These are phyloP conservation scores for Psilocybe cyanescens DNA, from an alignment of 768 basidiomycete species.

Conservation along the genomic window DNA sequence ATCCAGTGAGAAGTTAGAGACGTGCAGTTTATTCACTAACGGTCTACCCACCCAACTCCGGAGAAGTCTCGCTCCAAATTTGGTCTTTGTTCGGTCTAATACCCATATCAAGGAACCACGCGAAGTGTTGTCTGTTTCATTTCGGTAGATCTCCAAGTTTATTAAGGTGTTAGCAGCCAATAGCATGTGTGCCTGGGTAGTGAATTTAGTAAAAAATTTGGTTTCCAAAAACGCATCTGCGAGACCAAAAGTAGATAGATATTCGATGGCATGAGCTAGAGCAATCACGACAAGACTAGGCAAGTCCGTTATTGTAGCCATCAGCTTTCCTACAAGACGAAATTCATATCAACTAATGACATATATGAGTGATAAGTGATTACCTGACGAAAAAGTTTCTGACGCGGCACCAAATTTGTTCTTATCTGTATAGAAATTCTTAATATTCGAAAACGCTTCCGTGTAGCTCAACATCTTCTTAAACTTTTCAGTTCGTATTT, in stretches of 20 bases:
- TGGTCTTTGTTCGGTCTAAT: slow-evolving; percentile 85
- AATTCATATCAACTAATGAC: background rate
- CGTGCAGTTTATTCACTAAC: slow-evolving; percentile 77
- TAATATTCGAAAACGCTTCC: slow-evolving; percentile 69
- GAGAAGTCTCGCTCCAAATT: slow-evolving; percentile 85
- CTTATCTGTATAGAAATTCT: slow-evolving; percentile 67
- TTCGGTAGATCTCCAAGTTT: slow-evolving; percentile 93
- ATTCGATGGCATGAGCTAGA: slow-evolving; percentile 70
- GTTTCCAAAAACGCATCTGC: slow-evolving; percentile 80
- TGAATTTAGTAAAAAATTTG: slow-evolving; percentile 78
- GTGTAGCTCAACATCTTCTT: slow-evolving; percentile 58
- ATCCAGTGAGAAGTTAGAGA: background rate
- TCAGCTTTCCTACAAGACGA: slow-evolving; percentile 51
- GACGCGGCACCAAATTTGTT: slow-evolving; percentile 41
- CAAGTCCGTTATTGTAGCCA: slow-evolving; percentile 66
- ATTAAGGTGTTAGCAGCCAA: slow-evolving; percentile 86
- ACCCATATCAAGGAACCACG: slow-evolving; percentile 84
- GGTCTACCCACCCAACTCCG: slow-evolving; percentile 88
- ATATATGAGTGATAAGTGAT: slow-evolving; percentile 15
- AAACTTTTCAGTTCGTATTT: slow-evolving; percentile 68
- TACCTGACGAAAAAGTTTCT: slow-evolving; percentile 50
- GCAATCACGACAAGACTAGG: slow-evolving; percentile 74
- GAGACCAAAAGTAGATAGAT: slow-evolving; percentile 76
- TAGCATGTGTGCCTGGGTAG: slow-evolving; percentile 81
- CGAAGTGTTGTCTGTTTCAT: slow-evolving; percentile 78